Percentiles rank a stretch among this genome's conserved stretches.
Conservation (phyloP, 2,329 filamentous ascomycete species). For the Cladosporium cucumerinum region DNA sequence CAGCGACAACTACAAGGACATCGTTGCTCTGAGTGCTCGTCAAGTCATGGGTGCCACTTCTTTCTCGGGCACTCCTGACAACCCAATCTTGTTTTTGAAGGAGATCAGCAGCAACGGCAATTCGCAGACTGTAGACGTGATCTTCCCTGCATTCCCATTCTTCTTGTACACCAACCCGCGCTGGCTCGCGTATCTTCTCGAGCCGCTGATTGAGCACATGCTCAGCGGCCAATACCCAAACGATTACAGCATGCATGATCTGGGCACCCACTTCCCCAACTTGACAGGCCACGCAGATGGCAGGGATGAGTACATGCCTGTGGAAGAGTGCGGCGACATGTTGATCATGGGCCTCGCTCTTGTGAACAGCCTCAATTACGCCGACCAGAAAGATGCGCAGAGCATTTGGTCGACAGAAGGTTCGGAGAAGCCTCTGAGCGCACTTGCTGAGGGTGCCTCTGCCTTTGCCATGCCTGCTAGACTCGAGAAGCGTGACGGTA, state of each 20-base stretch:
- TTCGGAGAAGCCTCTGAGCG: conserved; percentile 21
- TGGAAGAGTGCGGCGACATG: conserved; percentile 79
- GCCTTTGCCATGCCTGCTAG: conserved; percentile 43
- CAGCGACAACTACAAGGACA: conserved; percentile 53
- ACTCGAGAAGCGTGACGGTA: conserved; percentile 49
- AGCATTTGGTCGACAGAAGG: conserved; percentile 57
- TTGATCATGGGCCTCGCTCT: conserved; percentile 63
- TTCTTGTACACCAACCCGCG: conserved; percentile 80
- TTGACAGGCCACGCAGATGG: conserved; percentile 71
- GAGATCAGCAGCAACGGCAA: conserved; percentile 79
- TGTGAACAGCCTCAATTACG: conserved; percentile 69
- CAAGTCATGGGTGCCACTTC: conserved; percentile 71
- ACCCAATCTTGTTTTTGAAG: conserved; percentile 74
- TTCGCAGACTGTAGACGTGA: conserved; percentile 81
- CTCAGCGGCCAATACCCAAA: conserved; percentile 81
- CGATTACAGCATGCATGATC: conserved; percentile 73
- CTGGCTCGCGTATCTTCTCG: conserved; percentile 75
- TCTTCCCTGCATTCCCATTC: conserved; percentile 82
- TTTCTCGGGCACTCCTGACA: conserved; percentile 64
- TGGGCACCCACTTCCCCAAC: conserved; percentile 70
- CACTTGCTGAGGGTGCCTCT: conserved; percentile 40
- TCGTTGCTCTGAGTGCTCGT: conserved; percentile 64
- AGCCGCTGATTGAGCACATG: conserved; percentile 78
- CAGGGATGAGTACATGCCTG: conserved; percentile 69
- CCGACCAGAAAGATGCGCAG: conserved; percentile 52